Evolutionary conservation across 2,329 filamentous ascomycete genomes (phyloP).

Genomic region (Dothideomycetes sp.): DNA sequence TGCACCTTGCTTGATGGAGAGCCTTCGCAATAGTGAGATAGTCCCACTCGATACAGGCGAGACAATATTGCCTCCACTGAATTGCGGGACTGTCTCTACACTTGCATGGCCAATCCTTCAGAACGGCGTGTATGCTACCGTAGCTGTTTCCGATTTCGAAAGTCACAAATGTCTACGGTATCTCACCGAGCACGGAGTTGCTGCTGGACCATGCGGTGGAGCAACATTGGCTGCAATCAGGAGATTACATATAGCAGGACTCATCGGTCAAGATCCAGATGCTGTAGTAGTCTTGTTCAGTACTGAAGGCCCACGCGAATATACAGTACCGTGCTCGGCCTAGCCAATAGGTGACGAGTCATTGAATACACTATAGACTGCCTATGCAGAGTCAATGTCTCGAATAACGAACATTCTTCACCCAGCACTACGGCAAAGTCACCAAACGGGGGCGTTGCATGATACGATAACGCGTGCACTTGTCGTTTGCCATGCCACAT

Average conservation of each 20-base stretch:
- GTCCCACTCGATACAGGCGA: conserved; percentile 42
- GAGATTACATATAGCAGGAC: conserved; percentile 30
- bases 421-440: no score
- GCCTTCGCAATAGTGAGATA: conserved; percentile 36
- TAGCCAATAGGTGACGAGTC: no score
- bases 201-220: conserved; percentile 52
- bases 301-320: conserved; percentile 52
- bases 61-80: conserved; percentile 59
- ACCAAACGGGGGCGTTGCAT: no score
- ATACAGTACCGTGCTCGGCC: conserved; percentile 21
- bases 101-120: conserved; percentile 53
- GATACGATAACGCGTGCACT: no score
- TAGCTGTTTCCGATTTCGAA: conserved; percentile 52
- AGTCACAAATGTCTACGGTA: conserved; percentile 48
- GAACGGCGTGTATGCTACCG: conserved; percentile 47
- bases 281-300: conserved; percentile 51
- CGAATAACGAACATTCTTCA: no score
- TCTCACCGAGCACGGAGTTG: conserved; percentile 37
- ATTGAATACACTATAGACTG: no score
- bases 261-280: conserved; percentile 26
- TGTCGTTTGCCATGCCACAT: no score
- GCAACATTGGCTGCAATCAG: conserved; percentile 46
- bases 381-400: no score
- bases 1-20: conserved; percentile 47
- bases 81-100: conserved; percentile 58